A percentile compares a stretch with the other conserved stretches of the same genome.
Conservation (phyloP, 306 rosid species). For the Trifolium repens region DNA sequence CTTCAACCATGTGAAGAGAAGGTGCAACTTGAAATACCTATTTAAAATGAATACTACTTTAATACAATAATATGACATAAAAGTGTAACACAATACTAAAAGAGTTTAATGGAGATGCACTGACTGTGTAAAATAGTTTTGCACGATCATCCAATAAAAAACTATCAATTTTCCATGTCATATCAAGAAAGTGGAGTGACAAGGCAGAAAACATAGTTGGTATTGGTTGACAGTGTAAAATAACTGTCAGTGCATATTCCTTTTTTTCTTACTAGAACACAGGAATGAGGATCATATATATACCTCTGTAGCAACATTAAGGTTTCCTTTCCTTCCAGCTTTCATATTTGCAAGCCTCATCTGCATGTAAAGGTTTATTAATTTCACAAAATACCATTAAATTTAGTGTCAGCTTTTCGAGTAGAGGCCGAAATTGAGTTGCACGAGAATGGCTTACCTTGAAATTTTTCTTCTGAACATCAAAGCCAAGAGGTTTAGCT, state of each 20-base stretch:
- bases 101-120: too few relatives aligned
- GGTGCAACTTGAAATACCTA: conserved; percentile 99
- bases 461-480: conserved; percentile 93
- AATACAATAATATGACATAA: conserved; percentile 28
- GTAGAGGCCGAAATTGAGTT: background rate
- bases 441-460: conserved; percentile 60
- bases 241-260: too few relatives aligned
- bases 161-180: too few relatives aligned
- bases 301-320: conserved; percentile 97
- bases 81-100: background rate
- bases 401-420: background rate
- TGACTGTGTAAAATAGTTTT: too few relatives aligned
- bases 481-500: conserved; percentile 97
- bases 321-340: conserved; percentile 99
- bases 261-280: background rate
- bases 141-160: too few relatives aligned
- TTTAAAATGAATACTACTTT: conserved; percentile 15
- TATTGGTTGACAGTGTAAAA: too few relatives aligned
- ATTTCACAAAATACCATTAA: conserved; percentile 18
- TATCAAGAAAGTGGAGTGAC: too few relatives aligned
- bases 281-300: conserved; percentile 7
- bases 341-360: conserved; percentile 92
- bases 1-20: conserved; percentile 96
- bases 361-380: conserved; percentile 48
- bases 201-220: too few relatives aligned